phyloP scores from a whole-genome alignment of 2,329 filamentous ascomycete species.

The Xylariaceae sp. region DNA sequence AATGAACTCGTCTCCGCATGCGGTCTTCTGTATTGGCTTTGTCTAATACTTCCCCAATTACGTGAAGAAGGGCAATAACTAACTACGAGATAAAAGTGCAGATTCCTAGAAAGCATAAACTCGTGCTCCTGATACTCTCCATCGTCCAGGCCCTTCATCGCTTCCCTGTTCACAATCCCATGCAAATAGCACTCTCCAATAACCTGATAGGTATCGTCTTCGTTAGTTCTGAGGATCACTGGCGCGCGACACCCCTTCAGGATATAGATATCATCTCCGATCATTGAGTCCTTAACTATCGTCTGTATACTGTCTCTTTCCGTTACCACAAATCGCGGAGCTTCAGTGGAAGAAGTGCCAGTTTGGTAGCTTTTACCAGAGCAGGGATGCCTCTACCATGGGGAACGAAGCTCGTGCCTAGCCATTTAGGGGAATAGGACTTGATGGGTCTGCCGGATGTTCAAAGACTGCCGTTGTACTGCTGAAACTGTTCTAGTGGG shows the following conservation, averaged over 20 bases:
- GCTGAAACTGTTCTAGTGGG: too few species aligned
- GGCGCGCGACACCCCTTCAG: not conserved
- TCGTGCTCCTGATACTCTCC: too few species aligned
- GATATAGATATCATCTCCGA: not conserved
- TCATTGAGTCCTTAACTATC: not conserved
- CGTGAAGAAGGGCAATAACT: too few species aligned
- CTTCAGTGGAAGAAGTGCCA: not conserved
- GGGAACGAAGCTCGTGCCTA: not conserved
- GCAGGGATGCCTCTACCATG: too few species aligned
- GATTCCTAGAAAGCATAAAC: too few species aligned
- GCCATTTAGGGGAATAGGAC: conserved; percentile 1
- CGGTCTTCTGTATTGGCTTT: too few species aligned
- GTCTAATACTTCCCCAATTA: too few species aligned
- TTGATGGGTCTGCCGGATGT: not conserved
- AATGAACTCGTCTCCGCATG: too few species aligned
- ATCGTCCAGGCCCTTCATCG: not conserved
- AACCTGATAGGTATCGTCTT: not conserved
- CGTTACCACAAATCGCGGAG: not conserved
- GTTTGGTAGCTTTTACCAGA: too few species aligned
- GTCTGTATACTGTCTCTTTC: not conserved
- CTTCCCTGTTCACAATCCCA: not conserved
- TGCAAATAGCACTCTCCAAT: not conserved
- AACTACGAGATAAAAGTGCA: too few species aligned
- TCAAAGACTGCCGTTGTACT: not conserved
- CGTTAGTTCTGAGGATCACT: not conserved